Evolutionary conservation across 768 basidiomycete species (phyloP).

Genomic region (Tremella fuciformis): DNA sequence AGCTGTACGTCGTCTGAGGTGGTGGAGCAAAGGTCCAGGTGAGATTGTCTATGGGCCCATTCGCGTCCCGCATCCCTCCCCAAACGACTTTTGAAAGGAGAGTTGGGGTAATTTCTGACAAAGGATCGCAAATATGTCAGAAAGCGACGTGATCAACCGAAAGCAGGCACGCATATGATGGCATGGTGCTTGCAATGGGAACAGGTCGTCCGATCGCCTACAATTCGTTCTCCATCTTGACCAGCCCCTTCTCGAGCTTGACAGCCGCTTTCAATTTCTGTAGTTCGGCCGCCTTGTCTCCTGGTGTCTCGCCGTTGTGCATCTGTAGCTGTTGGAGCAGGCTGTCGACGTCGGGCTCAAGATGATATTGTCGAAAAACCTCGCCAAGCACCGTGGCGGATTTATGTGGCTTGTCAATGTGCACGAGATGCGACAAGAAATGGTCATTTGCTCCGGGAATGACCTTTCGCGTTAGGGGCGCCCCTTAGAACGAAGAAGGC

Average conservation of each 20-base stretch:
- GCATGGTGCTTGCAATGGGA: no score
- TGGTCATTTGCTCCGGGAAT: slow-evolving; percentile 77
- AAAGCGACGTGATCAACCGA: no score
- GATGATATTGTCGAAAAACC: slow-evolving; percentile 76
- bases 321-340: slow-evolving; percentile 66
- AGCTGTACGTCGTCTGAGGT: no score
- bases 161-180: no score
- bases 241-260: slow-evolving; percentile 21
- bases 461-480: slow-evolving; percentile 58
- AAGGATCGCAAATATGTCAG: no score
- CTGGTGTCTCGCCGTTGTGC: slow-evolving; percentile 45
- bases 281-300: slow-evolving; percentile 32
- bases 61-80: no score
- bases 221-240: slow-evolving; percentile 41
- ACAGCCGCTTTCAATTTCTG: slow-evolving; percentile 11
- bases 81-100: no score
- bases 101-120: no score
- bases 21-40: no score
- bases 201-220: background rate
- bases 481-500: slow-evolving; percentile 27
- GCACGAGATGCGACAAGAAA: slow-evolving; percentile 82
- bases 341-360: slow-evolving; percentile 76
- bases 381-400: slow-evolving; percentile 74
- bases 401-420: slow-evolving; percentile 63
- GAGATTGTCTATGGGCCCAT: no score